Evolutionary conservation across 148 eudicot species (phyloP).

Genomic region (Hydrangea macrophylla): DNA sequence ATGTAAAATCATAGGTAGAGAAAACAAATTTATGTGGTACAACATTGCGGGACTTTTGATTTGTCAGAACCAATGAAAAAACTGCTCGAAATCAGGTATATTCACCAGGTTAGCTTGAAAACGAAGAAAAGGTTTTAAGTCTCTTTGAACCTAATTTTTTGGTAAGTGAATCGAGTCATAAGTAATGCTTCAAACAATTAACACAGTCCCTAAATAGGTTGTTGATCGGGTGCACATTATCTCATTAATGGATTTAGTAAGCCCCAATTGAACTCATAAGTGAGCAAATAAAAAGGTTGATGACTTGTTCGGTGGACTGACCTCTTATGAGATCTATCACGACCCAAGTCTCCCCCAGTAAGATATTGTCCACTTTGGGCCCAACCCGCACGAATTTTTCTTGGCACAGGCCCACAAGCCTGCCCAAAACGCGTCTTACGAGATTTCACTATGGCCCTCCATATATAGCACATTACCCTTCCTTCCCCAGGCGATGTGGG

Average conservation of each 20-base stretch:
- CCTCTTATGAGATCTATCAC: neutral
- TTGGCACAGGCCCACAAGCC: no score
- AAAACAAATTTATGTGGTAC: neutral
- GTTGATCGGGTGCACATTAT: neutral
- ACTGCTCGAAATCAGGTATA: no score
- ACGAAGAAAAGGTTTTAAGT: neutral
- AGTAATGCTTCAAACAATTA: neutral
- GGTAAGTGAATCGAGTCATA: neutral
- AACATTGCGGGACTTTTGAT: neutral
- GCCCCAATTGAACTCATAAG: neutral
- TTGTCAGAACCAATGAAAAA: neutral
- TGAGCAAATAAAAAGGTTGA: neutral
- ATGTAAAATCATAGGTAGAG: neutral
- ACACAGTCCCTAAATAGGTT: neutral
- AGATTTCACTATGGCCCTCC: no score
- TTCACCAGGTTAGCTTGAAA: no score
- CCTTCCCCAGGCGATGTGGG: no score
- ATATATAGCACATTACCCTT: no score
- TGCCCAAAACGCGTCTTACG: no score
- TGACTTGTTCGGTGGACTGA: neutral
- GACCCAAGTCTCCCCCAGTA: no score
- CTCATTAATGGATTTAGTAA: neutral
- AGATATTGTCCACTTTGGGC: no score
- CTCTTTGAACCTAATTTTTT: neutral
- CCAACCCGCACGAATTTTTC: no score